Base-by-base conservation (phyloP, 371 early-diverging fungal species). In the Mucor lusitanicus region DNA sequence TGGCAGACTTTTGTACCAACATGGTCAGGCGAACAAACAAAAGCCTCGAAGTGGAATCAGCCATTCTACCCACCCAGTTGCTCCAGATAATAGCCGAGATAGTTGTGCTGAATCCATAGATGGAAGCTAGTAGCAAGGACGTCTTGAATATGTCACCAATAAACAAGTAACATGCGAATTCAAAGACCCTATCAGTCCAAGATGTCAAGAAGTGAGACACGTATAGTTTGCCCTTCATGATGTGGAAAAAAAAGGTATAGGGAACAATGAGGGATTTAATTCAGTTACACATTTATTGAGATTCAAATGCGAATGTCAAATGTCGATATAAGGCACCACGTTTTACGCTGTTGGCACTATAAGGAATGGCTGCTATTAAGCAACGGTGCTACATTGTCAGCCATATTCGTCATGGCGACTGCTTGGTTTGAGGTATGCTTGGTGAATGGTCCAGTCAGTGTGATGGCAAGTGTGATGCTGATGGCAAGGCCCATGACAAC, bases 121-220 rank as follows among this genome's bases (percentile, higher is more conserved):
- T 23, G 6, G 59, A 59, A 7, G 59, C 59, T 12, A 59, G 25
- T 6, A 59, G 6, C 2, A 59, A 15, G 5, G 59, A 59, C 0
- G 59, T 37, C 23, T 59, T 59, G 21, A 59, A 59, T 23, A 59
- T 35, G 13, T 59, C 59, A 13, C 23, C 59, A 37, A 59, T 59
- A 1, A 59, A 35, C 0, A 59, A 4, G 15, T 39, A 59, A 35
- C 59, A 59, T 23, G 59, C 25, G 37, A 59, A 59, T 12, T 59
- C 59, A 37, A 37, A 59, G 15, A 59, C 39, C 23, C 59, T 59
- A 4, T 59, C 59, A 23, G 59, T 59, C 59, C 59, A 59, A 21
- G 35, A 59, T n/a, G 59, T 59, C 9, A 59, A 25, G 6, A 59
- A 59, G 39, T 59, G 59, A 33, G 39, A 59, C 8, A 35, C 6